phyloP scores from a whole-genome alignment of 208 protist genomes.

The Leishmania gerbilli region DNA sequence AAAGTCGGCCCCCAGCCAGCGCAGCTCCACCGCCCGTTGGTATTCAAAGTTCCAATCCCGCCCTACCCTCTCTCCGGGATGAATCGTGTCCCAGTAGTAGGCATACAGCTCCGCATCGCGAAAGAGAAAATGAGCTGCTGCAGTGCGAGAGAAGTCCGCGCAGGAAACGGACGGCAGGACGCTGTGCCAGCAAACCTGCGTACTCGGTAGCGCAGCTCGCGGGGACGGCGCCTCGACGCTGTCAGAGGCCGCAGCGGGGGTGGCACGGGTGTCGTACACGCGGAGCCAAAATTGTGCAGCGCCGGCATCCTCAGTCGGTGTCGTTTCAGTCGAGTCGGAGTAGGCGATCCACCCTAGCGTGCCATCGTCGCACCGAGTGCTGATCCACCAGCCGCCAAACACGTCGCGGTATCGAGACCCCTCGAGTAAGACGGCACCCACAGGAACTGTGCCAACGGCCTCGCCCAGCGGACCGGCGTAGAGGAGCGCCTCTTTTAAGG shows the following conservation, averaged over 20 bases:
- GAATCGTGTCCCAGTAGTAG: conserved; percentile 45
- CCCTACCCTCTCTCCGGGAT: not conserved
- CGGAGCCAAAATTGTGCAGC: conserved; percentile 29
- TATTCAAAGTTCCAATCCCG: conserved; percentile 60
- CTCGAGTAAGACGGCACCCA: conserved; percentile 63
- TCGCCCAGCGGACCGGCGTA: conserved; percentile 73
- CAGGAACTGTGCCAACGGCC: conserved; percentile 42
- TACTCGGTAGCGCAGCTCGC: not conserved
- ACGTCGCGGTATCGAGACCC: conserved; percentile 55
- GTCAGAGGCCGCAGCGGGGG: not conserved
- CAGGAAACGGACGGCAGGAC: not conserved
- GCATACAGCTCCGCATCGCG: conserved; percentile 29
- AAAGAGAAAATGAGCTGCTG: conserved; percentile 23
- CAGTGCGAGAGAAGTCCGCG: not conserved
- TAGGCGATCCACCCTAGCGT: conserved; percentile 45
- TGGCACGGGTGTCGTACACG: conserved; percentile 41
- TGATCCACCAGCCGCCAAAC: conserved; percentile 76
- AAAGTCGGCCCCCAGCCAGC: conserved; percentile 5
- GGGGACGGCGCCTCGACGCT: not conserved
- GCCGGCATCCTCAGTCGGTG: not conserved
- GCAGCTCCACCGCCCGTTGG: conserved; percentile 40
- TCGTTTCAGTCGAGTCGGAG: not conserved
- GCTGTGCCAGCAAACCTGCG: not conserved
- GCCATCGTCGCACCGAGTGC: conserved; percentile 44
- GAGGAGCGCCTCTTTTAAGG: conserved; percentile 36